Evolutionary conservation across 257 asterid species (phyloP).

Genomic region (Coffea eugenioides): DNA sequence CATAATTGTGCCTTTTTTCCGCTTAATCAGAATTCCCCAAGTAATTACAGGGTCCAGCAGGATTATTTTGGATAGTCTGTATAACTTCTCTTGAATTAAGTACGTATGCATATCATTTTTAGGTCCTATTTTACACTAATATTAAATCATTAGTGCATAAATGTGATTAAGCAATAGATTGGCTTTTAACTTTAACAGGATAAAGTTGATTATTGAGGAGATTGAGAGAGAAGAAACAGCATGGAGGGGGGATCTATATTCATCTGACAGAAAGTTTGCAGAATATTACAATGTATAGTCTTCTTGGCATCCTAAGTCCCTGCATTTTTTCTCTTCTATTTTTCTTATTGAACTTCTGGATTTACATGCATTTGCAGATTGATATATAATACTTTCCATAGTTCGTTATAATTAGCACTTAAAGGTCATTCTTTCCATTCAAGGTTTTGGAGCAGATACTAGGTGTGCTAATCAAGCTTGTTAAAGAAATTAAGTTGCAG

Average conservation of each 20-base stretch:
- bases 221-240: conserved; percentile 95
- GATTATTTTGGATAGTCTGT: neutral
- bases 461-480: conserved; percentile 96
- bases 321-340: conserved; percentile 6
- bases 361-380: conserved; percentile 10
- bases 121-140: neutral
- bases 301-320: conserved; percentile 3
- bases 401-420: neutral
- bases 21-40: neutral
- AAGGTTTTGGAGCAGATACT: conserved; percentile 99
- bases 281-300: conserved; percentile 78
- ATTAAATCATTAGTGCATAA: neutral
- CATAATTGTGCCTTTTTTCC: neutral
- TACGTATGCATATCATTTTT: neutral
- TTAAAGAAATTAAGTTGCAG: conserved; percentile 87
- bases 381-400: conserved; percentile 1
- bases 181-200: conserved; percentile 51
- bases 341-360: conserved; percentile 16
- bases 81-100: neutral
- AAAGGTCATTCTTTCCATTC: conserved; percentile 15
- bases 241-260: conserved; percentile 89
- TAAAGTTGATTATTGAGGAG: conserved; percentile 87
- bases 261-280: conserved; percentile 93
- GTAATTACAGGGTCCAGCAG: neutral
- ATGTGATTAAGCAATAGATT: neutral